Base-by-base conservation (phyloP, 2,329 filamentous ascomycete species). In the Claviceps humidiphila region DNA sequence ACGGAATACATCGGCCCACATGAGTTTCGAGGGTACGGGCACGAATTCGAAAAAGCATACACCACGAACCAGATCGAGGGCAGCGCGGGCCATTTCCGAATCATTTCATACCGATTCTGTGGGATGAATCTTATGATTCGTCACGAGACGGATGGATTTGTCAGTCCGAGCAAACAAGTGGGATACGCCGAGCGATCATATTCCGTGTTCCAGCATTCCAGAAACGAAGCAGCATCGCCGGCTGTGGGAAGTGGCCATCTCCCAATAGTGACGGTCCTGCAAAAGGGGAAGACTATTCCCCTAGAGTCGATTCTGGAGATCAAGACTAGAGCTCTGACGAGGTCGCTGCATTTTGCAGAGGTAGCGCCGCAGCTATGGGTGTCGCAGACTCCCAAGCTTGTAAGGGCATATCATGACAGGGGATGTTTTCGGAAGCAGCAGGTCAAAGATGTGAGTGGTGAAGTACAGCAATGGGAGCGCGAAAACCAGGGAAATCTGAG, bases 341-440 rank as follows among this genome's bases (percentile, higher is more conserved):
- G 63, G 45, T 58, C 50, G 22, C 55, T 75, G 16, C n/a, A 55
- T 2, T 50, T 73, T 11, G 0, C 56, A 9, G 63, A 72, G 5
- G 58, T 73, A 34, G 63, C 63, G 24, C 54, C 69, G 2, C 71
- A 74, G 59, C 64, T 75, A 26, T 75, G 71, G 71, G 55, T 65
- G 16, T 74, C 69, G 5, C 71, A 75, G 59, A 75, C 72, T 1
- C 67, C 68, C 1, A 71, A 70, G 40, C 68, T 75, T 38, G 69
- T 74, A n/a, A 65, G 67, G 38, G 71, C 70, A 1, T 71, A 73
- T 55, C 69, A 74, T 55, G 45, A 57, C 4, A 52, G 54, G 1
- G 71, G 71, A 40, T n/a, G 51, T 1, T 74, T 75, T 54, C 16
- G 53, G 14, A 26, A 43, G 16, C 60, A 64, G 42, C 37, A 9